Evolutionary conservation across 352 stramenopile genomes (phyloP), one percentile per base, ranked within the genome.

Genomic region (Globisporangium emineosum): DNA sequence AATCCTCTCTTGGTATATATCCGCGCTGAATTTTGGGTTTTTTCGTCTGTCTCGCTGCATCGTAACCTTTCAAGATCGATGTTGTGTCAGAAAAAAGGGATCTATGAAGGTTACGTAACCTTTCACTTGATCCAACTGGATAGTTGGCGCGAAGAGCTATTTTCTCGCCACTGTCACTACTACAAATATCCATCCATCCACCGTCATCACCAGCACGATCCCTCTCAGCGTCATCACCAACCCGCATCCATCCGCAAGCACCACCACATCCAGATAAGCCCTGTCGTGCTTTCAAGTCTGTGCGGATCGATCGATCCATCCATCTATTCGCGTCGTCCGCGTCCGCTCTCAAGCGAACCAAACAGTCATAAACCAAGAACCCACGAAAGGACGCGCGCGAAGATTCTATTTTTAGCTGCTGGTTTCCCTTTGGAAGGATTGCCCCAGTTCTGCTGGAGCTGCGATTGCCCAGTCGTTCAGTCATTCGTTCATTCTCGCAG

Each of bases 331-430:
- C 40, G 17, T 47, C 40, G 17, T 2, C 40, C 40, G 19, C 40
- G 10, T 17, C 19, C 40, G 19, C 40, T 17, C 17, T 47, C 17
- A 47, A 17, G 40, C 19, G n/a, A 45, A 15, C 35, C 13, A n/a
- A 45, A 45, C n/a, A n/a, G n/a, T n/a, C n/a, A n/a, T n/a, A 45
- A 47, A 17, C 40, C 15, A 47, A 21, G 40, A 47, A 47, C 19
- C 17, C 17, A n/a, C n/a, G 40, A 47, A 47, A 47, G 40, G 40
- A 47, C 40, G 17, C 40, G 17, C 40, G 40, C 17, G 40, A 47
- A 47, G 40, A 47, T 47, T 47, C 40, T 47, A 47, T 47, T 47
- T 47, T 47, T 47, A 47, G 17, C 40, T 47, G 17, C 40, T 21
- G 6, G 37, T 40, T 40, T n/a, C n/a, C n/a, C 40, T 17, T 47